A percentile compares a stretch with the other conserved stretches of the same genome.
Conservation (phyloP, 768 basidiomycete genomes). For the Austroboletus eburneus region DNA sequence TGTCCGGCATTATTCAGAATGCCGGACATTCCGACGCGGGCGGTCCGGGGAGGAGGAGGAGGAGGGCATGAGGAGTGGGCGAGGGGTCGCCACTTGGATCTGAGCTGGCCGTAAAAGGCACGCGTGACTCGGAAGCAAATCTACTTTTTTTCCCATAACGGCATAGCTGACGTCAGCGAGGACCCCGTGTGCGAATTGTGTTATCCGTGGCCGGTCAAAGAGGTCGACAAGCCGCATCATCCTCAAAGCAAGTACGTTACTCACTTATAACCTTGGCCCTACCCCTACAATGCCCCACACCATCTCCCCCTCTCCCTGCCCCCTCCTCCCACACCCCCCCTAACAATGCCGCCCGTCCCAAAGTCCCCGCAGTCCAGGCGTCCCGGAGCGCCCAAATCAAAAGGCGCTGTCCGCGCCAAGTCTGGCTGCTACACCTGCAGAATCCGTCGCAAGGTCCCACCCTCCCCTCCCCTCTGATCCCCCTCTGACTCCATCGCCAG, state of each 20-base stretch:
- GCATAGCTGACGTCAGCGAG: slow-evolving; percentile 14
- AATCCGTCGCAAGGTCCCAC: slow-evolving; percentile 73
- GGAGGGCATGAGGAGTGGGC: background rate
- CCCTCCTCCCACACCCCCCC: background rate
- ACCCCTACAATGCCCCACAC: slow-evolving; percentile 21
- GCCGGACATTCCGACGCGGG: slow-evolving; percentile 17
- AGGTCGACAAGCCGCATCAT: too few species aligned
- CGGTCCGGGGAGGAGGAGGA: slow-evolving; percentile 12
- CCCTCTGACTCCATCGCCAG: slow-evolving; percentile 36
- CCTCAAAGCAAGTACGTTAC: slow-evolving; percentile 30
- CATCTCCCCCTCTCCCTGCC: background rate
- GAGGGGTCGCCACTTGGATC: slow-evolving; percentile 21
- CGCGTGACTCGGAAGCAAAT: too few species aligned
- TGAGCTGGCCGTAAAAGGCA: slow-evolving; percentile 15
- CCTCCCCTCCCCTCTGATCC: slow-evolving; percentile 3
- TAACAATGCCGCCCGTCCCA: slow-evolving; percentile 38
- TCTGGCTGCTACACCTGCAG: slow-evolving; percentile 88
- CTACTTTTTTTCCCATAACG: too few species aligned
- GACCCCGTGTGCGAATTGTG: slow-evolving; percentile 19
- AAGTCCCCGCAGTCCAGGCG: slow-evolving; percentile 40
- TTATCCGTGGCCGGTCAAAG: slow-evolving; percentile 2
- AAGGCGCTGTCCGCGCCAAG: slow-evolving; percentile 81
- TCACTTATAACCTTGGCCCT: slow-evolving; percentile 28
- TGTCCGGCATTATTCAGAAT: too few species aligned
- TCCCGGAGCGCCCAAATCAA: slow-evolving; percentile 62